These are phyloP conservation scores for Lepidium africanum DNA, from an alignment of 345 rosid species.

Conservation along the genomic window DNA sequence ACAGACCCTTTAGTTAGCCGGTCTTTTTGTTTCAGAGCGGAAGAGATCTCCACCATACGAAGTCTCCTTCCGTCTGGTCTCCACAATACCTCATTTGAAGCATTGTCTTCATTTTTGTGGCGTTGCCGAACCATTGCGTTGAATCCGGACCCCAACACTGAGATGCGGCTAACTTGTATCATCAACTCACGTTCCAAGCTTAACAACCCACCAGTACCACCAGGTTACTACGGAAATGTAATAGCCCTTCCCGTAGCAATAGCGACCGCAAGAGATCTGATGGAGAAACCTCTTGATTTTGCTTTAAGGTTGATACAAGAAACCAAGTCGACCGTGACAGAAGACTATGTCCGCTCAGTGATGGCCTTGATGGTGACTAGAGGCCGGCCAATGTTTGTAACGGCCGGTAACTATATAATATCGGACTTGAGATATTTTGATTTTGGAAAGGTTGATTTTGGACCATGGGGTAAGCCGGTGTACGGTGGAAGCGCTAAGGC, in stretches of 20 bases:
- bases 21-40: conserved; percentile 44
- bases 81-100: conserved; percentile 30
- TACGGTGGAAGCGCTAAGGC: conserved; percentile 44
- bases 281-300: conserved; percentile 39
- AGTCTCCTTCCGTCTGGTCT: conserved; percentile 31
- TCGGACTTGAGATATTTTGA: conserved; percentile 44
- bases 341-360: conserved; percentile 26
- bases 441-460: conserved; percentile 38
- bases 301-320: conserved; percentile 40
- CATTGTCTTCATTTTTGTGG: conserved; percentile 26
- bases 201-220: conserved; percentile 30
- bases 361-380: conserved; percentile 20
- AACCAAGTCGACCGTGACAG: conserved; percentile 34
- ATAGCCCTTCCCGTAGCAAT: conserved; percentile 37
- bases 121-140: not conserved
- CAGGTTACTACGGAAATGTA: conserved; percentile 48
- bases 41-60: conserved; percentile 34
- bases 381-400: conserved; percentile 41
- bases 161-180: conserved; percentile 37
- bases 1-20: conserved; percentile 28
- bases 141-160: conserved; percentile 38
- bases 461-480: conserved; percentile 47
- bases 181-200: conserved; percentile 41
- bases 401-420: conserved; percentile 28
- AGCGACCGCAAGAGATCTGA: conserved; percentile 32